Base-by-base conservation (phyloP, 805 yeast species). In the Kodamaea neixiangensis region DNA sequence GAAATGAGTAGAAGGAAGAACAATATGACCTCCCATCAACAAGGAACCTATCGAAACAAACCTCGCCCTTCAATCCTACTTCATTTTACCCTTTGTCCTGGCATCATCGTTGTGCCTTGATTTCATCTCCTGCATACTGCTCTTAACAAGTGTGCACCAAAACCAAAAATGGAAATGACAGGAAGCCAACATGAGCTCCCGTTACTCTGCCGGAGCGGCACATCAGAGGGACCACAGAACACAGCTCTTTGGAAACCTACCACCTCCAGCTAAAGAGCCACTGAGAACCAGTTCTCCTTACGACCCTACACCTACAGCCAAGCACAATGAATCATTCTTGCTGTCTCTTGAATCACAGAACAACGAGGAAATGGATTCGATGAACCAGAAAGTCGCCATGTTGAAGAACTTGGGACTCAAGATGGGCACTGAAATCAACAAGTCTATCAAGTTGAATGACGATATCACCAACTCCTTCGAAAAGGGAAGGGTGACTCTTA, bases 381-480 rank as follows among this genome's bases (percentile, higher is more conserved):
- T 75, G 78, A 62, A 71, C 47, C 66, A 67, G 46, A 74, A 73
- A 50, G 77, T 75, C 46, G 64, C 70, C 20, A 65, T 73, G 60
- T 61, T 75, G 52, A 75, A 73, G 58, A 69, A 66, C 51, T 57
- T 75, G 54, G 77, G 78, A 19, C 64, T 68, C 20, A 63, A 59
- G 42, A 74, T 75, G 78, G 79, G 79, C 3, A 55, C 64, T 6
- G 78, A 75, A 48, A 75, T 75, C 60, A 73, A 75, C 60, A 69
- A 68, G 55, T 66, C 72, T 10, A 66, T 72, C 48, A 55, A 69
- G 49, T 54, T 75, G 48, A 74, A 73, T 54, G 78, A 73, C 51
- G 75, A 72, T 11, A 69, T 75, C 48, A 66, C 74, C 35, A 67
- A 73, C 53, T 55, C 58, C 13, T 70, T 75, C 54, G 78, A 72